Evolutionary conservation across 2,329 filamentous ascomycete species (phyloP).

Genomic region (Aspergillus pseudoglaucus): DNA sequence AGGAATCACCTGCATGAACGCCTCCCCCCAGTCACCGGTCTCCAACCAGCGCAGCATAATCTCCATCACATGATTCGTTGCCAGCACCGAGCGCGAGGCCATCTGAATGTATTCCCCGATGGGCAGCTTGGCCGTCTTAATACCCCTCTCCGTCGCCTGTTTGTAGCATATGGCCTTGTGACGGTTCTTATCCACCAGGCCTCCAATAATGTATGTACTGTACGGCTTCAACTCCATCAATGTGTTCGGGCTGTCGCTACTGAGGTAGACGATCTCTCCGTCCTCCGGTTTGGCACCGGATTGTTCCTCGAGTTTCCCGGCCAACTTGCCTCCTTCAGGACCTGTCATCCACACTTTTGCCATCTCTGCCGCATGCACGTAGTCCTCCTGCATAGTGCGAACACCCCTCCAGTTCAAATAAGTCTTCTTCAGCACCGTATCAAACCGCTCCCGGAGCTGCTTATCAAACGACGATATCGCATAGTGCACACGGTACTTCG

Average conservation of each 20-base stretch:
- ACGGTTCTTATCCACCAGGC: constrained; percentile 90
- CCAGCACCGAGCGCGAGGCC: constrained; percentile 75
- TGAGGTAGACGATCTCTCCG: constrained; percentile 74
- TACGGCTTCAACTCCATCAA: constrained; percentile 77
- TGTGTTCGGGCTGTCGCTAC: constrained; percentile 82
- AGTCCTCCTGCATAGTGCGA: constrained; percentile 66
- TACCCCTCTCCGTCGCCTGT: constrained; percentile 64
- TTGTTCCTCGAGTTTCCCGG: constrained; percentile 50
- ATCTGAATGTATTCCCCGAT: constrained; percentile 95
- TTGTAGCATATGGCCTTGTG: constrained; percentile 93
- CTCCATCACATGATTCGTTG: constrained; percentile 93
- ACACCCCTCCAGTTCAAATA: constrained; percentile 76
- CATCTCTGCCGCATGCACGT: constrained; percentile 59
- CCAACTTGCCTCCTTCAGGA: constrained; percentile 50
- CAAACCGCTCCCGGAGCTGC: constrained; percentile 71
- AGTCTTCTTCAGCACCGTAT: constrained; percentile 63
- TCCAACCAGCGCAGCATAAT: constrained; percentile 95
- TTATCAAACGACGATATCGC: constrained; percentile 70
- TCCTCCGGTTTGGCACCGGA: constrained; percentile 28
- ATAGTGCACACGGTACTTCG: constrained; percentile 63
- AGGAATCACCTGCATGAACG: constrained; percentile 82
- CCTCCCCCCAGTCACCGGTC: constrained; percentile 80
- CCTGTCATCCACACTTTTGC: constrained; percentile 63
- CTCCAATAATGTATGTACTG: constrained; percentile 87
- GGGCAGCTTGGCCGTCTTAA: constrained; percentile 83